Conservation (phyloP, 2,329 filamentous ascomycete genomes). For the Ophiostoma novo-ulmi region DNA sequence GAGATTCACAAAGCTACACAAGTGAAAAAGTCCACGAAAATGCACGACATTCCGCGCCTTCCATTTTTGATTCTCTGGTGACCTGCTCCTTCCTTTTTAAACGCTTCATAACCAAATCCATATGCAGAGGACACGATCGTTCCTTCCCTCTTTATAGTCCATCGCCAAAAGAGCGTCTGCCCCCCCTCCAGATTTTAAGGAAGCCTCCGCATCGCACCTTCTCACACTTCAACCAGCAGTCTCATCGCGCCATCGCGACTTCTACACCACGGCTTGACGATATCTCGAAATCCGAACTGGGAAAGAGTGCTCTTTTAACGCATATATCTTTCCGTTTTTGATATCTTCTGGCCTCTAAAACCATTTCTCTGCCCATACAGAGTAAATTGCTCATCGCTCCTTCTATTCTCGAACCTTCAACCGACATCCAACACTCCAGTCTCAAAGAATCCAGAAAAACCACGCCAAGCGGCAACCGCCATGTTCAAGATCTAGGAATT, state of each 20-base stretch:
- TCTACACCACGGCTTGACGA: neutral
- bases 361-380: neutral
- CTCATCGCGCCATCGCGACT: constrained; percentile 2
- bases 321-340: neutral
- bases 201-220: neutral
- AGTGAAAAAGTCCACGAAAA: neutral
- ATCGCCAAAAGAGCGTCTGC: neutral
- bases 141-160: neutral
- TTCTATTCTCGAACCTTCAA: neutral
- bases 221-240: neutral
- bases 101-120: neutral
- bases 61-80: neutral
- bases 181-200: neutral
- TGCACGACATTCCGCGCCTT: constrained; percentile 1
- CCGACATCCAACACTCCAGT: neutral
- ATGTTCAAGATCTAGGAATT: constrained; percentile 31
- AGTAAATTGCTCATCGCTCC: neutral
- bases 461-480: constrained; percentile 28
- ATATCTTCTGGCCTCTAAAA: too few species aligned
- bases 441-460: constrained; percentile 10
- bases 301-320: neutral
- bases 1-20: constrained; percentile 17
- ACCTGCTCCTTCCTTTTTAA: neutral
- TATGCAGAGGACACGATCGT: neutral
- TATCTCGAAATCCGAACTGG: neutral